Base-by-base conservation (phyloP, 192 early-diverging fungal species). In the Backusella westeae region DNA sequence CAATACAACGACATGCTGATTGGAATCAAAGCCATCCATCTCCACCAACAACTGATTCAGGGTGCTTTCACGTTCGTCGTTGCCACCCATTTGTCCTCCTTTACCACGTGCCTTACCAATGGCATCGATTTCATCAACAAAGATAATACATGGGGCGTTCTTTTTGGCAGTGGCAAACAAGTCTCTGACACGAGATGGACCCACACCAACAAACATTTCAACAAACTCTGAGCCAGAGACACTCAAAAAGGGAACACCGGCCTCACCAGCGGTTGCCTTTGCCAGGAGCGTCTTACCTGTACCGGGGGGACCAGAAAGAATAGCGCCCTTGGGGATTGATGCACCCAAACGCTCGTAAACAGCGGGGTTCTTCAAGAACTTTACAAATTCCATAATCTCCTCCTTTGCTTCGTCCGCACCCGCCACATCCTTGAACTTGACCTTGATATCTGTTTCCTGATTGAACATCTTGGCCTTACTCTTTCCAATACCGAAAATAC, bases 381-480 rank as follows among this genome's bases (percentile, higher is more conserved):
- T 98, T 72, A 99, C 98, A 93, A 99, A 99, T 89, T 99, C 98
- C 98, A 99, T 99, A 68, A 99, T 99, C 85, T 99, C 98, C 78
- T 96, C 92, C 88, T 99, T 99, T 49, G 97, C 98, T 80, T 99
- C 98, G 87, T 99, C 97, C 84, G 96, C 96, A 9, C 98, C 98
- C 12, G 98, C 98, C 1, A 99, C 97, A 82, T 99, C 97, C 89
- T 97, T 98, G 84, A 99, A 99, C 78, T 97, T 97, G 52, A 99
- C 94, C 74, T 94, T 90, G 69, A 99, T 93, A 49, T 97, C 95
- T 1, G 93, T 94, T 81, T 99, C 97, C 80, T 97, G 94, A 89
- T 98, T 99, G 86, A 92, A 99, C 87, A 99, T 85, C 83, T 94
- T 95, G 29, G 98, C 98, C 44, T 94, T 91, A 66, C 93, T 95